Evolutionary conservation across 768 basidiomycete species (phyloP), one percentile per base, ranked within the genome.

Genomic region (Lentinula detonsa): DNA sequence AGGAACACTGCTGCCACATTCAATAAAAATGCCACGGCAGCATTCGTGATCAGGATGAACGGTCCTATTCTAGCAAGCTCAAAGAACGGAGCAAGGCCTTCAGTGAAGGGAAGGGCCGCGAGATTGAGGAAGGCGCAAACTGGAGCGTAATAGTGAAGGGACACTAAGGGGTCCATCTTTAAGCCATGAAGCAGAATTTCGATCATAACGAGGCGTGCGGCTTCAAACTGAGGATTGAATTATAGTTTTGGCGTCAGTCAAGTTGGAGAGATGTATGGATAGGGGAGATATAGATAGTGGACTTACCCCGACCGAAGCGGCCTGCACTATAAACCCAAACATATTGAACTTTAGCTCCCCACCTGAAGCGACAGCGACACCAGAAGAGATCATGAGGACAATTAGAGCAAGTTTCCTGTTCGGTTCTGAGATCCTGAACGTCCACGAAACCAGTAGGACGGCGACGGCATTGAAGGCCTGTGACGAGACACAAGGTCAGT

Each of bases 111-210:
- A 18, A 98, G 74, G 64, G 96, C 78, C 58, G 84, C 70, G 23
- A 93, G 82, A 73, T 97, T 98, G 77, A 98, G 91, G 62, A 78
- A 72, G 0, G 96, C 94, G 72, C 96, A 98, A 56, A 98, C 92
- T 13, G 95, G 95, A 9, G 95, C 95, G 70, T 95, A 97, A 77
- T 96, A 98, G 77, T 98, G 92, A 56, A 98, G 74, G 5, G 95
- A 97, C 21, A 94, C 91, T 5, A 98, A 83, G 0, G 96, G 96
- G 69, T 97, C 94, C 95, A 98, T 98, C 76, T 97, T 97, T 69
- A 97, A 77, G 40, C 95, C 95, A 69, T 97, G 93, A 0, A 98
- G 79, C 43, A 98, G 85, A 57, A 95, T 85, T 72, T 98, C 91
- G 63, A 98, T 98, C 86, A 97, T 94, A 23, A 98, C 94, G 11